Evolutionary conservation across 257 asterid species (phyloP).

Genomic region (Cynanchum wilfordii): DNA sequence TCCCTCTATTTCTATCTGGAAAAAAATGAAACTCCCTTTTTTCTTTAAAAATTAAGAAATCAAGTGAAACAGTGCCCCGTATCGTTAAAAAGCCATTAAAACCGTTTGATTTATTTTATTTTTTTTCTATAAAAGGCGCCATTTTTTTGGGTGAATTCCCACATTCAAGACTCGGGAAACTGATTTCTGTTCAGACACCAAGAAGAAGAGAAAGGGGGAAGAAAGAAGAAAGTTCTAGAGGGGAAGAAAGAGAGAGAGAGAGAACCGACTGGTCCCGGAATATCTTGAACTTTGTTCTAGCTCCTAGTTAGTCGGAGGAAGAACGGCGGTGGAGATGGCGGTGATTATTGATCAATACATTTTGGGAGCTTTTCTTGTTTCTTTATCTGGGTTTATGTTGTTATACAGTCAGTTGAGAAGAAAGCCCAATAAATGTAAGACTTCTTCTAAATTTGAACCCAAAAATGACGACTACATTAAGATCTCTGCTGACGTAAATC

Average conservation of each 20-base stretch:
- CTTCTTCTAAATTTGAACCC: conserved; percentile 19
- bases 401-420: conserved; percentile 5
- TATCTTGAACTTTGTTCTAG: neutral
- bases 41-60: too few species aligned
- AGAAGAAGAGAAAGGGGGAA: neutral
- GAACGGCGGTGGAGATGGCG: conserved; percentile 1
- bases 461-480: conserved; percentile 22
- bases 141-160: neutral
- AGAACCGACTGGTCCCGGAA: neutral
- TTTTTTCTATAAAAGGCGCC: conserved; percentile 20
- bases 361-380: conserved; percentile 18
- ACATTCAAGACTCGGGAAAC: neutral
- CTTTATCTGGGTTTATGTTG: conserved; percentile 12
- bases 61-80: neutral
- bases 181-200: neutral
- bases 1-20: too few species aligned
- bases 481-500: conserved; percentile 19
- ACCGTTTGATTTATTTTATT: neutral
- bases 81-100: neutral
- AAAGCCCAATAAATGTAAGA: conserved; percentile 22
- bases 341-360: conserved; percentile 16
- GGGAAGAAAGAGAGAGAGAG: neutral
- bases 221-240: neutral
- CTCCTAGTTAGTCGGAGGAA: neutral
- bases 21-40: too few species aligned